These are phyloP conservation scores for Aspergillus bridgeri DNA, from an alignment of 495 filamentous ascomycete species.

Conservation along the genomic window DNA sequence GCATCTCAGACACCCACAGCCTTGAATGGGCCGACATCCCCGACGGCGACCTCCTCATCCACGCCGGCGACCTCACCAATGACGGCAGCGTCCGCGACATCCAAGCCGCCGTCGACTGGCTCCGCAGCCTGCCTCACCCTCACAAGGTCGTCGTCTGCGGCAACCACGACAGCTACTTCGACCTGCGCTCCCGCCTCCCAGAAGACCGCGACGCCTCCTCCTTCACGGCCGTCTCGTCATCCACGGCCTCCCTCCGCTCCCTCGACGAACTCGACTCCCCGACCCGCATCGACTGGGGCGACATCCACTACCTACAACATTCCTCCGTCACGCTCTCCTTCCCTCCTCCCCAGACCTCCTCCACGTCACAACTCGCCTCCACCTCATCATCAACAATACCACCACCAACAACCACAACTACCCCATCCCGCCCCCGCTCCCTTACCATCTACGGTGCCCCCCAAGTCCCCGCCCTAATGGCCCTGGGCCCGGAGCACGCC, in stretches of 20 bases:
- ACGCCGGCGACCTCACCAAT: conserved; percentile 83
- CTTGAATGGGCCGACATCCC: conserved; percentile 61
- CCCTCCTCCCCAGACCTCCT: conserved; percentile 18
- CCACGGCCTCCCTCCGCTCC: conserved; percentile 39
- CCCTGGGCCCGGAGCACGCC: conserved; percentile 59
- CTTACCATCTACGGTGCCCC: conserved; percentile 62
- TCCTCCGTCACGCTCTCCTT: conserved; percentile 50
- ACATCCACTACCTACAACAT: conserved; percentile 64
- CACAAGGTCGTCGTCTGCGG: conserved; percentile 82
- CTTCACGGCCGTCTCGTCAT: conserved; percentile 36
- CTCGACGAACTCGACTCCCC: conserved; percentile 39
- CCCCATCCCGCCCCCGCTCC: conserved; percentile 25
- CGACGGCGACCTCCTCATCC: conserved; percentile 79
- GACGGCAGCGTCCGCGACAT: conserved; percentile 68
- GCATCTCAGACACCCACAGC: conserved; percentile 86
- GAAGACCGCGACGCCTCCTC: conserved; percentile 37
- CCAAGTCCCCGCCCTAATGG: conserved; percentile 55
- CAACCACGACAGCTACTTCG: conserved; percentile 88
- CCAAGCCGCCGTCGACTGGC: conserved; percentile 76
- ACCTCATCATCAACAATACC: not conserved
- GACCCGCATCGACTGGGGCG: conserved; percentile 51
- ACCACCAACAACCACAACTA: conserved; percentile 11
- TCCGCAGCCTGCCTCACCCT: conserved; percentile 63
- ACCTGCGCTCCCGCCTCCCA: conserved; percentile 46
- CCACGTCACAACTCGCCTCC: conserved; percentile 9